phyloP scores from a whole-genome alignment of 306 rosid species.

The Sicyos edulis region DNA sequence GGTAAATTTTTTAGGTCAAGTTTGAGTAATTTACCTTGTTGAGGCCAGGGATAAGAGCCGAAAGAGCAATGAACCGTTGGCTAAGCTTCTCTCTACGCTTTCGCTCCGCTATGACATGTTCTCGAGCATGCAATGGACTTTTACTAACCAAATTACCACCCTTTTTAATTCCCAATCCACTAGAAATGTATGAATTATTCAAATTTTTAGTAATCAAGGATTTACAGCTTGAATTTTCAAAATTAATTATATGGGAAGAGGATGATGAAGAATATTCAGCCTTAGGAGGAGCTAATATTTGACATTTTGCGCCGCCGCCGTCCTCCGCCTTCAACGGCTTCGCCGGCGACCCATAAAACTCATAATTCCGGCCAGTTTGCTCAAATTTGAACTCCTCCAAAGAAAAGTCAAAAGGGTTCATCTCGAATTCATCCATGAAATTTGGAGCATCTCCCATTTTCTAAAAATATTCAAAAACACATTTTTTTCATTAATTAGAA shows the following conservation, averaged over 20 bases:
- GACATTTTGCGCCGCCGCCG: neutral
- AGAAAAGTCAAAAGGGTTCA: constrained; percentile 27
- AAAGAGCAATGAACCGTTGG: constrained; percentile 43
- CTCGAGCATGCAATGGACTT: constrained; percentile 35
- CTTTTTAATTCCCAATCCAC: constrained; percentile 3
- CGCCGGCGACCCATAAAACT: constrained; percentile 25
- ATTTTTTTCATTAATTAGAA: too few species aligned
- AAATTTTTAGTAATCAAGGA: neutral
- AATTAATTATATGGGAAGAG: neutral
- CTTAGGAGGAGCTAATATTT: neutral
- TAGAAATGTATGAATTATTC: neutral
- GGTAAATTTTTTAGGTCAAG: too few species aligned
- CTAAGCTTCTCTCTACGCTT: constrained; percentile 50
- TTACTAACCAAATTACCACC: neutral
- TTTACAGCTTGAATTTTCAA: neutral
- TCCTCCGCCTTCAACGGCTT: constrained; percentile 34
- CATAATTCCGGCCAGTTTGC: constrained; percentile 18
- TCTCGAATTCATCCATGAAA: constrained; percentile 18
- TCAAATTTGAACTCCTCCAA: constrained; percentile 35
- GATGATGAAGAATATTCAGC: neutral
- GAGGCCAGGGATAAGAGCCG: constrained; percentile 47
- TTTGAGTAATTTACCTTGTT: constrained; percentile 41
- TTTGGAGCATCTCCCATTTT: constrained; percentile 30
- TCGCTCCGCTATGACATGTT: constrained; percentile 48
- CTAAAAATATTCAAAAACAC: constrained; percentile 9